Evolutionary conservation across 257 asterid species (phyloP), one percentile per base, ranked within the genome.

Genomic region (Sherardia arvensis): DNA sequence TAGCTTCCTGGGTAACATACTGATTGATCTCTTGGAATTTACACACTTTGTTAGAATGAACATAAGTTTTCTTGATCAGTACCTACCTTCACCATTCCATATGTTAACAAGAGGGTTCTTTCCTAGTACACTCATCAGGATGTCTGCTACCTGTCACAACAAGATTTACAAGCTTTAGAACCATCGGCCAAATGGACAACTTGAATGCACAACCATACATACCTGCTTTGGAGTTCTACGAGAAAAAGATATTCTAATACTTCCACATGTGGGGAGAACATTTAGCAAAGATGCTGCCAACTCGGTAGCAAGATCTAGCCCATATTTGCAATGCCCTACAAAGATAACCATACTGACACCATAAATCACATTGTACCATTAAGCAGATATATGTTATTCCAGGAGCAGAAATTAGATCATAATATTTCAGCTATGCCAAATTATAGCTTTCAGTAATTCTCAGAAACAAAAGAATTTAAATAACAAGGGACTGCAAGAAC

Each of bases 31-130:
- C 17, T 56, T 8, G 15, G n/a, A 29, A 22, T 40, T 28, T 18
- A 27, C 22, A 5, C 0, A 20, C 33, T 30, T 3, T 12, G 53
- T 45, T 62, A 32, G 30, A 32, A 18, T 59, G 36, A 77, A 7
- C 65, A 61, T 29, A 64, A 56, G 58, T 66, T 27, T 18, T 48
- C 53, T 11, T 17, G 23, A 18, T 33, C 25, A 62, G 73, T 86
- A 89, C 98, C 95, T 86, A 89, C 98, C 96, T 88, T 86, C 70
- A 65, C 90, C 88, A 22, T 79, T 71, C 98, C 98, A 91, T 54
- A 88, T 80, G 80, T 76, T 73, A 69, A 86, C 88, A 64, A 84
- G 83, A 47, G 84, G 86, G 82, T 84, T 82, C 61, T 76, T 72
- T 30, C 79, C 69, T 51, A 91, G 80, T 77, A 84, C 87, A 29